Base-by-base conservation (phyloP, 2,329 filamentous ascomycete genomes). In the Beauveria caledonica region DNA sequence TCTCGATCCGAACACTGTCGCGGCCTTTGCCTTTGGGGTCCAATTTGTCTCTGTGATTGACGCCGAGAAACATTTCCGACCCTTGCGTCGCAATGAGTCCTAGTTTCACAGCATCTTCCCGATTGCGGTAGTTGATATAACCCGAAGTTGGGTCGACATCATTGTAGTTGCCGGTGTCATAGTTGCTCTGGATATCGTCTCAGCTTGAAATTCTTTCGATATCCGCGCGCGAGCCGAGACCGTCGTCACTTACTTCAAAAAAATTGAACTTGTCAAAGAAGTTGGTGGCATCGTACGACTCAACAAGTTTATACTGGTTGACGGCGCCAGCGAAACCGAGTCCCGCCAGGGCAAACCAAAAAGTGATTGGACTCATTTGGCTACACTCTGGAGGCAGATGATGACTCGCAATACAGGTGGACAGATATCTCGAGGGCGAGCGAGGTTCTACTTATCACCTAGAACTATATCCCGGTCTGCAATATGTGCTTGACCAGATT, bases 1-100 rank as follows among this genome's bases (percentile, higher is more conserved):
- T 87, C 61, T 83, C 80, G 10, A 92, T 68, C n/a, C 88, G 80
- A 27, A 91, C 83, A 64, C 84, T 87, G 57, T 72, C 72, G 13
- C 80, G 73, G 25, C 77, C 77, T 44, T 67, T 60, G 27, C 69
- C 67, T 17, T 55, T 40, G 9, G 53, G 45, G 15, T 52, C 17
- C 21, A 57, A 48, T 0, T 63, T 64, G 8, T 62, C 66, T 4
- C 64, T 62, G 5, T 57, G 64, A 61, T 78, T 72, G 48, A 73
- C 70, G 17, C 73, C 72, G 17, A 79, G 66, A 21, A 69, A 73
- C 23, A 76, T 68, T 15, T 71, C 69, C n/a, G 67, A 63, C 10
- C 64, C 64, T 27, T 68, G 58, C 3, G 63, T 68, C 15, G 66
- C 63, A 42, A 75, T 66, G 6, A 78, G 67, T 4, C 71, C 71